Evolutionary conservation across 305 asterid species (phyloP), one percentile per base, ranked within the genome.

Genomic region (Lippia alba): DNA sequence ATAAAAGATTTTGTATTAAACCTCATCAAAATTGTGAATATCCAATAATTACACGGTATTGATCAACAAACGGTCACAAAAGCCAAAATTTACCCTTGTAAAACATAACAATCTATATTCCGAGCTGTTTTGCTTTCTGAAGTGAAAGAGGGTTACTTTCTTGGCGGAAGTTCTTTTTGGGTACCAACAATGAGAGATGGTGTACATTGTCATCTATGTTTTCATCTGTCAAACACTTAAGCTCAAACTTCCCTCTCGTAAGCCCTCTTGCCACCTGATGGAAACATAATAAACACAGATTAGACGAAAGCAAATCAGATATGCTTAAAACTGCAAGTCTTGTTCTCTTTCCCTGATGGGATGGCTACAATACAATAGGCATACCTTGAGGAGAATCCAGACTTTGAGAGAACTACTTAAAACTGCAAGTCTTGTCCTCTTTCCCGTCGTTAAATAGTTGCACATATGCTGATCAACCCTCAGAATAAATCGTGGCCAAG

Each of bases 351-450:
- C n/a, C n/a, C n/a, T n/a, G 30, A 24, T 1, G 3, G 30, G 30
- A 24, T 24, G 34, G 8, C 8, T 30, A 12, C 20, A 4, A 32
- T 33, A 1, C 33, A 14, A n/a, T 46, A 46, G 68, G 57, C 87
- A 62, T 82, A 90, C 99, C 97, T 92, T 95, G 15, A 90, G 87
- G 79, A 92, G 94, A 78, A 92, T 89, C 97, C 98, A 95, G 63
- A 92, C 97, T 89, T 92, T 95, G 67, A 95, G 97, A 81, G 98
- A 95, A 81, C 96, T 92, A 70, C 98, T 90, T 85, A 95, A 81
- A 64, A 86, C 76, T 10, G 96, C 99, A 50, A 95, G 82, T 79
- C 87, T 90, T 68, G 98, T 86, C 88, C 87, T 85, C 89, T 82
- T 92, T 73, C 99, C 98, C 7, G 96, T 82, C 67, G 99, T 95